Percentiles rank a stretch among this genome's conserved stretches.
Evolutionary conservation across 2,329 filamentous ascomycete species (phyloP).

Genomic region (Thielaviopsis euricoi): DNA sequence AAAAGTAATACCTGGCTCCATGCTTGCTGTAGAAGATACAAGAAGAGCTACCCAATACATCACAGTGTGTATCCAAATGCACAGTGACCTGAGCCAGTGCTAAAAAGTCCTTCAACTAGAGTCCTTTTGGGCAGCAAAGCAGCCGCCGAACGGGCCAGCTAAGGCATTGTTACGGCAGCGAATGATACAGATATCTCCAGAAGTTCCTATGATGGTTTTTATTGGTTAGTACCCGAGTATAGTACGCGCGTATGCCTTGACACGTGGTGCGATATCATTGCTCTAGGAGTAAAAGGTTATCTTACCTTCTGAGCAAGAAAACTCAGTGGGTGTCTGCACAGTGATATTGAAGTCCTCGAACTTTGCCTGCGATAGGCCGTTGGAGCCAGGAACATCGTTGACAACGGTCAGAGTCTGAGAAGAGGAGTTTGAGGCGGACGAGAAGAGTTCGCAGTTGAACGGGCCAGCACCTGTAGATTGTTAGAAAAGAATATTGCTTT

Average conservation of each 20-base stretch:
- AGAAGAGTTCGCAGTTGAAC: conserved; percentile 33
- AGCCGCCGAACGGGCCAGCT: conserved; percentile 40
- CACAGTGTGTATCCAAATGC: too few relatives aligned
- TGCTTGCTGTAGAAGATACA: too few relatives aligned
- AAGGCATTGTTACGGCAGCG: conserved; percentile 43
- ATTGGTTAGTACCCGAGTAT: too few relatives aligned
- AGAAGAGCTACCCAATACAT: too few relatives aligned
- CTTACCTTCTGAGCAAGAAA: conserved; percentile 33
- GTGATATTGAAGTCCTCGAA: conserved; percentile 38
- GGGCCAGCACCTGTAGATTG: conserved; percentile 29
- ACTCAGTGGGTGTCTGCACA: conserved; percentile 31
- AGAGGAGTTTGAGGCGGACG: conserved; percentile 27
- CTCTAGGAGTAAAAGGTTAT: too few relatives aligned
- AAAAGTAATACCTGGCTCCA: too few relatives aligned
- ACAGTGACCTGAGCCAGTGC: too few relatives aligned
- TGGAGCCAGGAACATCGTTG: conserved; percentile 41
- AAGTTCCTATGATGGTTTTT: conserved; percentile 23
- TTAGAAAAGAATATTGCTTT: conserved; percentile 21
- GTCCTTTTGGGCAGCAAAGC: conserved; percentile 39
- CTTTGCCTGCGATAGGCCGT: conserved; percentile 40
- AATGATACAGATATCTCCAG: conserved; percentile 41
- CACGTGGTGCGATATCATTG: too few relatives aligned
- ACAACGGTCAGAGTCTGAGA: conserved; percentile 31
- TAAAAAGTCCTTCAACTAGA: too few relatives aligned
- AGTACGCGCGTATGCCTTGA: too few relatives aligned